Evolutionary conservation across 768 basidiomycete species (phyloP).

Genomic region (Mycena vulgaris): DNA sequence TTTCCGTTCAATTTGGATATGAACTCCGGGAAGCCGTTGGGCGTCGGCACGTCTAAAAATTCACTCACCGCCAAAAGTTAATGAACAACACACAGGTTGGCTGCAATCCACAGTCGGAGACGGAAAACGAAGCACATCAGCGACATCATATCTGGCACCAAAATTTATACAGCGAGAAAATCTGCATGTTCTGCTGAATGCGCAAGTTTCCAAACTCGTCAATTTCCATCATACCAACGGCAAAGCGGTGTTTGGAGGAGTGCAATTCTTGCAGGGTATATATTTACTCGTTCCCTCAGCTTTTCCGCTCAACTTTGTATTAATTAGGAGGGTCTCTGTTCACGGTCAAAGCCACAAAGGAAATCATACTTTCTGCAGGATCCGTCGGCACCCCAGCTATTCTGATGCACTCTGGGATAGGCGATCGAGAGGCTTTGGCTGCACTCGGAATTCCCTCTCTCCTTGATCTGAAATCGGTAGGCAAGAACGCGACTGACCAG

Average conservation of each 20-base stretch:
- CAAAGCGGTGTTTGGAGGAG: slow-evolving; percentile 21
- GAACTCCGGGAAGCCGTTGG: too few relatives aligned
- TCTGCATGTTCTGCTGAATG: slow-evolving; percentile 11
- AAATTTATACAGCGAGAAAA: too few relatives aligned
- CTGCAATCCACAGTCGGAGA: too few relatives aligned
- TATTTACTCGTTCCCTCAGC: too few relatives aligned
- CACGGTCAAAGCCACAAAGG: slow-evolving; percentile 42
- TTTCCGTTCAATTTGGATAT: too few relatives aligned
- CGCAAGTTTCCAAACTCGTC: slow-evolving; percentile 37
- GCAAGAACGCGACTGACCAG: slow-evolving; percentile 44
- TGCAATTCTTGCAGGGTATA: slow-evolving; percentile 34
- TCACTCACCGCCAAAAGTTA: too few relatives aligned
- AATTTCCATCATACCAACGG: background rate
- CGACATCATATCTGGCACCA: too few relatives aligned
- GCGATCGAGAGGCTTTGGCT: background rate
- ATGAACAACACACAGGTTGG: too few relatives aligned
- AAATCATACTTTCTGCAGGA: slow-evolving; percentile 52
- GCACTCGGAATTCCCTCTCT: background rate
- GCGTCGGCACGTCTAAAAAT: too few relatives aligned
- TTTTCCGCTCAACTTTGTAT: too few relatives aligned
- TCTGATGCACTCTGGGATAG: slow-evolving; percentile 2
- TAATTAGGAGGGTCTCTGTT: slow-evolving; percentile 15
- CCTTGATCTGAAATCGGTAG: background rate
- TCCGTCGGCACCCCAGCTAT: slow-evolving; percentile 37
- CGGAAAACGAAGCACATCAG: too few relatives aligned